Percentiles rank a stretch among this genome's conserved stretches.
phyloP scores from a whole-genome alignment of 139 green algal genomes.

The Chlamydomonas sphaeroides region DNA sequence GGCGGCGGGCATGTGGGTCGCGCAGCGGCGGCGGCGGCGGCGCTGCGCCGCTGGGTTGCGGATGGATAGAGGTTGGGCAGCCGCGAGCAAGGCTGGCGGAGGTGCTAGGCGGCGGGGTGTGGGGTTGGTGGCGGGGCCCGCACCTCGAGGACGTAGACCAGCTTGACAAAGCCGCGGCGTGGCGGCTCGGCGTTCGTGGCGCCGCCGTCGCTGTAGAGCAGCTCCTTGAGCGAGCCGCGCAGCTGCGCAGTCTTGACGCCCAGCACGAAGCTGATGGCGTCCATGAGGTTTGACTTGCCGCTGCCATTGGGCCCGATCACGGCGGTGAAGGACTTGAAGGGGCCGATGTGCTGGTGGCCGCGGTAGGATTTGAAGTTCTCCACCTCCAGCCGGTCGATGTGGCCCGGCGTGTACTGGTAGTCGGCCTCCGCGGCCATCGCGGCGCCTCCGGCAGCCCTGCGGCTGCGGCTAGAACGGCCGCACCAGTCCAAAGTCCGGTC shows the following conservation, averaged over 20 bases:
- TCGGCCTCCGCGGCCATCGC: background rate
- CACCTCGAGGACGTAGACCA: slow-evolving; percentile 73
- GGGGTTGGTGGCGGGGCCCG: no score
- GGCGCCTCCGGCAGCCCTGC: background rate
- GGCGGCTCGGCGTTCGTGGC: slow-evolving; percentile 42
- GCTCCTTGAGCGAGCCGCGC: slow-evolving; percentile 88
- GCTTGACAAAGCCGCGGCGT: slow-evolving; percentile 73
- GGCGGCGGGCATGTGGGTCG: no score
- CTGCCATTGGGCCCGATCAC: slow-evolving; percentile 94
- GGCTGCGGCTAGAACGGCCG: background rate
- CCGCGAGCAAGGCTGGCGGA: no score
- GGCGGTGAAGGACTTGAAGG: slow-evolving; percentile 94
- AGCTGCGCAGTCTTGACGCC: slow-evolving; percentile 84
- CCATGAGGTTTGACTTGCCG: slow-evolving; percentile 99
- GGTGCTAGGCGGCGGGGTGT: no score
- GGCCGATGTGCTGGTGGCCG: slow-evolving; percentile 88
- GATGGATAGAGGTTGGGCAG: no score
- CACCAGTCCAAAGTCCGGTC: no score
- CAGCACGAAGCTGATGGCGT: slow-evolving; percentile 98
- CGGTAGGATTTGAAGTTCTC: slow-evolving; percentile 97
- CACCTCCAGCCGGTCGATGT: slow-evolving; percentile 79
- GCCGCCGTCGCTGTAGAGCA: slow-evolving; percentile 87
- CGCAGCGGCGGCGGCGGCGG: no score
- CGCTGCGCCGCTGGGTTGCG: no score
- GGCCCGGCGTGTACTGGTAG: background rate